These are phyloP conservation scores for Curvularia lunata DNA, from an alignment of 2,329 filamentous ascomycete species.

Conservation along the genomic window DNA sequence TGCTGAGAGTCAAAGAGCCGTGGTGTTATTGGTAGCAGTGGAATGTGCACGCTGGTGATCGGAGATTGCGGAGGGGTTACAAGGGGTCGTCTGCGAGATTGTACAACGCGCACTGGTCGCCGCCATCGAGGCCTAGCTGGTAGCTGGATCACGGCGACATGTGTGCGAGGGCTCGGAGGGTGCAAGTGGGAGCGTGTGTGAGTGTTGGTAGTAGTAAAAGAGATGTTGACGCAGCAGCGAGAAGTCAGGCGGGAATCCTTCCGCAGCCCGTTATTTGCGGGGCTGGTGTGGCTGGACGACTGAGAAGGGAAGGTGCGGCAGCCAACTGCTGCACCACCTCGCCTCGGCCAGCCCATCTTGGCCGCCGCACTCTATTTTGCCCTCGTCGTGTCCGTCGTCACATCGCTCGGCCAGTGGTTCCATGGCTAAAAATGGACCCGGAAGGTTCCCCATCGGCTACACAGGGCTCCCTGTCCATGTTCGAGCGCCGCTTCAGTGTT, in stretches of 20 bases:
- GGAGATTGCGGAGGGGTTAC: slow-evolving; percentile 8
- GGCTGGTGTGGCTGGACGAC: slow-evolving; percentile 18
- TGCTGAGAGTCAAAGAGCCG: slow-evolving; percentile 9
- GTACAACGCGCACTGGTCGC: slow-evolving; percentile 12
- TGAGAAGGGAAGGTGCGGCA: slow-evolving; percentile 16
- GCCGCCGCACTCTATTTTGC: not conserved
- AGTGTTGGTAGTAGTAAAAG: slow-evolving; percentile 1
- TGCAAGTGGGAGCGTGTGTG: not conserved
- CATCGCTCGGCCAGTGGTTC: not conserved
- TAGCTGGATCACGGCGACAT: slow-evolving; percentile 14
- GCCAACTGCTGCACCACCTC: slow-evolving; percentile 10
- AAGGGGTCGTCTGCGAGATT: slow-evolving; percentile 3
- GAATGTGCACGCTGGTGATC: slow-evolving; percentile 2
- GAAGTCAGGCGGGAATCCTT: slow-evolving; percentile 20
- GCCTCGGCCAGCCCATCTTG: slow-evolving; percentile 3
- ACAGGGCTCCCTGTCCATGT: not conserved
- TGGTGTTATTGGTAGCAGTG: slow-evolving; percentile 11
- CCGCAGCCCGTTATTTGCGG: slow-evolving; percentile 21
- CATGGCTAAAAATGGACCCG: not conserved
- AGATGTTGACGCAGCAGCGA: slow-evolving; percentile 9
- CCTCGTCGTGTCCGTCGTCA: not conserved
- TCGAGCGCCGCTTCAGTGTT: not conserved
- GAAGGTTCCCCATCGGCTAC: not conserved
- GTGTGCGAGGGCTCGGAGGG: not conserved
- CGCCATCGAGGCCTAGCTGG: slow-evolving; percentile 16